These are phyloP conservation scores for Termitomyces sp. DNA, from an alignment of 1,284 basidiomycete genomes.

Conservation along the genomic window DNA sequence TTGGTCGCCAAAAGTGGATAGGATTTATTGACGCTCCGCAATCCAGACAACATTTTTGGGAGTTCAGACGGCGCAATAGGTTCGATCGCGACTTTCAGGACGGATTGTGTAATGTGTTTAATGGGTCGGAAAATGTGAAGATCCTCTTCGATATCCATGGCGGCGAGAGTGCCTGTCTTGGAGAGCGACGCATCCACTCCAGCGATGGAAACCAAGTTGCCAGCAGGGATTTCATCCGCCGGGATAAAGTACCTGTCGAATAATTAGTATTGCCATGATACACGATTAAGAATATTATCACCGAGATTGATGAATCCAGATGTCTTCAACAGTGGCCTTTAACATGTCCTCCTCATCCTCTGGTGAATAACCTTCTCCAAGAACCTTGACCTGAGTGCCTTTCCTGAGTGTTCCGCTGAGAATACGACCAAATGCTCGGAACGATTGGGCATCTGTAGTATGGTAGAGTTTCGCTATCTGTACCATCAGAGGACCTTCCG, in stretches of 20 bases:
- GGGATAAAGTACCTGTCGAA: conserved; percentile 79
- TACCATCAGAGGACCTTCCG: conserved; percentile 86
- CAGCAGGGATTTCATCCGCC: conserved; percentile 83
- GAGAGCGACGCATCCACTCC: conserved; percentile 93
- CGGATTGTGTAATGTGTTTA: conserved; percentile 94
- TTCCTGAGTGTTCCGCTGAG: conserved; percentile 86
- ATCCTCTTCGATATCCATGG: conserved; percentile 71
- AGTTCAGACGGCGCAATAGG: conserved; percentile 96
- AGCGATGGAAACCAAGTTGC: conserved; percentile 88
- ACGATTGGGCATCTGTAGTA: conserved; percentile 92
- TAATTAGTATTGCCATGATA: conserved; percentile 10
- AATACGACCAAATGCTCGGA: conserved; percentile 93
- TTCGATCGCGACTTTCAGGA: conserved; percentile 98
- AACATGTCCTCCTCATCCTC: conserved; percentile 99
- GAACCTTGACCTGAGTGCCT: conserved; percentile 87
- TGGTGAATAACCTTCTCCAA: conserved; percentile 94
- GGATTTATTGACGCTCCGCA: conserved; percentile 96
- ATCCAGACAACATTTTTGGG: conserved; percentile 96
- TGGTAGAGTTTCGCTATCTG: conserved; percentile 94
- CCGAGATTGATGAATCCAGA: conserved; percentile 91
- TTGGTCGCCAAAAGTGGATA: conserved; percentile 94
- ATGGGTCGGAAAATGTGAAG: conserved; percentile 93
- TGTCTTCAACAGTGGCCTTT: conserved; percentile 77
- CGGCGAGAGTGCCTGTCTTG: conserved; percentile 90
- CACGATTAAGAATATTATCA: conserved; percentile 26